Base-by-base conservation (phyloP, 1,139 yeast species). In the Pichia sorboxylosa region DNA sequence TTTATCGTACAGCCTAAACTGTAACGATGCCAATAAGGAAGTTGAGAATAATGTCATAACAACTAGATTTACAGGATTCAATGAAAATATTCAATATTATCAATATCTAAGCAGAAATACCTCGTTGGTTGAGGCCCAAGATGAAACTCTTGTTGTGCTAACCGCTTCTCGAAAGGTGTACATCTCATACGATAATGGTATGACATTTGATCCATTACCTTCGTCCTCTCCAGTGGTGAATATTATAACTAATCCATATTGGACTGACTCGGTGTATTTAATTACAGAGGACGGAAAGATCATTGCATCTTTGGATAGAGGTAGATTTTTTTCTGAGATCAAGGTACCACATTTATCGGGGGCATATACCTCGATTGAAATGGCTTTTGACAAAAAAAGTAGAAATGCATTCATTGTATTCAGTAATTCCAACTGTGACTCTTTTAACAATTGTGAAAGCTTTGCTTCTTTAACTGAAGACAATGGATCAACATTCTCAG, bases 61-160 rank as follows among this genome's bases (percentile, higher is more conserved):
- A 13, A 33, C 46, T 0, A 28, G 33, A 3, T 21, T 30, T 2
- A 40, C 32, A 6, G 13, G 36, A 13, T 42, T 49, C 28, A 34
- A 32, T 1, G 48, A 81, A 10, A 46, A 49, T 6, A 57, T 81
- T 32, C 43, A 49, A 2, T 72, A 68, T 38, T 82, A 78, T 47
- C 51, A 68, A 27, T 83, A 83, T 46, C 61, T 50, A 22, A 38
- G 40, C 15, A 32, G 42, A 6, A 48, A 45, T 25, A 17, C 35
- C 3, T 23, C 30, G 3, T 17, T 16, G 2, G 17, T 23, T 9
- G 42, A 38, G 2, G 23, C 43, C 6, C 47, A 49, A 9, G 84
- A 79, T 38, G 94, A 87, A 50, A 80, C 94, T 9, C 55, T 90
- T n/a, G 47, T 90, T 15, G 56, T 81, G 11, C 63, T 68, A 33